Percentiles rank a stretch among this genome's conserved stretches.
Evolutionary conservation across 1,284 basidiomycete species (phyloP).

Genomic region (Trichosporon faecale): DNA sequence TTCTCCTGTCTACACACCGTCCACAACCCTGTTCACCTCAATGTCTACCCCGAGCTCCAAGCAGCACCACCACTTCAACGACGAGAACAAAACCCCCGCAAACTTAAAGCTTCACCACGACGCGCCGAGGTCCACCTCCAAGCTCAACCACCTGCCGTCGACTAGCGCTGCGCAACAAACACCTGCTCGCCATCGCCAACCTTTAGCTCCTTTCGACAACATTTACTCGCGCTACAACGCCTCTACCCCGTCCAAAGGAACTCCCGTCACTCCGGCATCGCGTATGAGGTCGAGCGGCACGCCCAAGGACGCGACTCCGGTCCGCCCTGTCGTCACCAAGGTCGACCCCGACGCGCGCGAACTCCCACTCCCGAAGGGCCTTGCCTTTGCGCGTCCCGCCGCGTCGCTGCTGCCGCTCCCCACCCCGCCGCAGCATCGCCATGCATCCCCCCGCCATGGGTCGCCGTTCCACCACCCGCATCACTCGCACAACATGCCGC

Average conservation of each 20-base stretch:
- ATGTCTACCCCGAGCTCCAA: constrained; percentile 6
- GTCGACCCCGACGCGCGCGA: constrained; percentile 27
- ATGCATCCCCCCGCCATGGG: constrained; percentile 11
- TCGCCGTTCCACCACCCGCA: constrained; percentile 19
- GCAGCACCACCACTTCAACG: constrained; percentile 19
- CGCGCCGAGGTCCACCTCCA: constrained; percentile 14
- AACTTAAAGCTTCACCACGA: constrained; percentile 14
- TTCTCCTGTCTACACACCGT: neutral
- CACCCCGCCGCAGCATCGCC: constrained; percentile 17
- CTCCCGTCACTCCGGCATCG: constrained; percentile 21
- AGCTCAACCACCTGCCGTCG: constrained; percentile 4
- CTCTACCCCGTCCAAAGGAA: constrained; percentile 7
- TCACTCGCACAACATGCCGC: constrained; percentile 8
- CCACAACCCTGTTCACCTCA: neutral
- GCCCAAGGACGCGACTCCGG: constrained; percentile 22
- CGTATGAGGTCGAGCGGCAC: constrained; percentile 15
- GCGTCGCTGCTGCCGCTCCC: constrained; percentile 18
- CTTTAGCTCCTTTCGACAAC: constrained; percentile 25
- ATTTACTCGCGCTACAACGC: constrained; percentile 13
- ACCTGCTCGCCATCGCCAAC: constrained; percentile 25
- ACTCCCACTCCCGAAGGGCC: constrained; percentile 25
- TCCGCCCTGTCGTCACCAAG: constrained; percentile 23
- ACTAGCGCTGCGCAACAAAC: constrained; percentile 11
- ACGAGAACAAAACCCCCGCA: constrained; percentile 27
- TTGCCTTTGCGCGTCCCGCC: constrained; percentile 19